Evolutionary conservation across 2,329 filamentous ascomycete species (phyloP), one percentile per base, ranked within the genome.

Genomic region (Scopulariopsis brevicaulis): DNA sequence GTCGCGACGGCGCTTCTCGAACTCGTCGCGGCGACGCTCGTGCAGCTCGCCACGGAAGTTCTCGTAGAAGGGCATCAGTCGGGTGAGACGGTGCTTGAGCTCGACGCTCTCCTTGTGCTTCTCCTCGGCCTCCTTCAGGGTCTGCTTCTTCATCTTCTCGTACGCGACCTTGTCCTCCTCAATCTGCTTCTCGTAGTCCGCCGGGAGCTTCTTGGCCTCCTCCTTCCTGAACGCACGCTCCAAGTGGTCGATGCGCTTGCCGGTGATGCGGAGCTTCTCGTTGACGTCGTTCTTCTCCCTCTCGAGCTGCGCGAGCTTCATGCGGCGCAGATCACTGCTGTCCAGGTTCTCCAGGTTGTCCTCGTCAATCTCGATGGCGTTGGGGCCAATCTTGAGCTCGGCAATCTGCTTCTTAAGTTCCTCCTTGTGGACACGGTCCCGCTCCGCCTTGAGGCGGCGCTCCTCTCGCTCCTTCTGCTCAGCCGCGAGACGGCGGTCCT

Each of bases 281-380:
- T 89, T 90, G 64, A 96, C 85, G 68, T 94, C 91, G 68, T 93
- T 96, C 86, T 97, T 99, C 79, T 97, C 94, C 66, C 93, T 92
- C 76, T 97, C 94, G 12, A 99, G 83, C 73, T 96, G 93, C 61
- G 90, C 88, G 59, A 99, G 83, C 80, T 97, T 97, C 76, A 99
- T 87, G 64, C 89, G 87, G 70, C 94, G 92, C 65, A 99, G 89
- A 63, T 87, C 86, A 72, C 90, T 91, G 71, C 86, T 89, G 73
- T 97, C 92, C 59, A 96, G 82, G 63, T 89, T 89, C 62, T 94
- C 87, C 58, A 96, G 79, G 66, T 96, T 85, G 59, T 88, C 86
- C 59, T 90, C 74, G 65, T 91, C 90, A 61, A 96, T 86, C 63
- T 86, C 80, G 51, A 85, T 74, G 55, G 76, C 82, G 77, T 95